phyloP scores from a whole-genome alignment of 345 rosid species.

The Populus deltoides region DNA sequence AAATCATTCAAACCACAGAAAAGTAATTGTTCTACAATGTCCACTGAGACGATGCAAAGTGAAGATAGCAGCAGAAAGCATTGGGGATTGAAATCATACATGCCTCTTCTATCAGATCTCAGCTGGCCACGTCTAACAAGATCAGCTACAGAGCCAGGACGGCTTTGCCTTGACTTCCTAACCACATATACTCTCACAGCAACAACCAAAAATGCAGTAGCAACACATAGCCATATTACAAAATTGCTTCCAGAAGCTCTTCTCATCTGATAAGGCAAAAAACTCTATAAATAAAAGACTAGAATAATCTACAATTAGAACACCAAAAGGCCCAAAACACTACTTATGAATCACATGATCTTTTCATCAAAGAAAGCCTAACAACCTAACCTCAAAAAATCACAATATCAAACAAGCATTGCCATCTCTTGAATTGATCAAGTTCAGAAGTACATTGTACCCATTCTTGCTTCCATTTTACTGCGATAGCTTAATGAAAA shows the following conservation, averaged over 20 bases:
- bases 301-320: neutral
- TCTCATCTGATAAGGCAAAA: constrained; percentile 40
- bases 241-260: constrained; percentile 33
- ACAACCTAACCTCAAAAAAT: neutral
- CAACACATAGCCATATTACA: constrained; percentile 46
- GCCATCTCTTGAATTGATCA: neutral
- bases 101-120: constrained; percentile 99
- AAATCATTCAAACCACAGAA: neutral
- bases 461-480: neutral
- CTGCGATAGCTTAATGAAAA: too few species aligned
- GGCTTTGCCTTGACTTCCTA: constrained; percentile 46
- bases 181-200: constrained; percentile 41
- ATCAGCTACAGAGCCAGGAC: constrained; percentile 78
- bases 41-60: neutral
- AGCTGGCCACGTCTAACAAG: constrained; percentile 97
- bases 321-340: neutral
- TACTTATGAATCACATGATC: neutral
- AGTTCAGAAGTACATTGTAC: neutral
- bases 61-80: neutral
- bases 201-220: constrained; percentile 52
- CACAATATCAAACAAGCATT: neutral
- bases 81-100: constrained; percentile 60
- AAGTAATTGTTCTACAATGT: neutral
- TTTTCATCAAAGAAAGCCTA: neutral
- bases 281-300: neutral